Percentiles rank a stretch among this genome's conserved stretches.
Conservation (phyloP, 768 basidiomycete species). For the Chiua virens region DNA sequence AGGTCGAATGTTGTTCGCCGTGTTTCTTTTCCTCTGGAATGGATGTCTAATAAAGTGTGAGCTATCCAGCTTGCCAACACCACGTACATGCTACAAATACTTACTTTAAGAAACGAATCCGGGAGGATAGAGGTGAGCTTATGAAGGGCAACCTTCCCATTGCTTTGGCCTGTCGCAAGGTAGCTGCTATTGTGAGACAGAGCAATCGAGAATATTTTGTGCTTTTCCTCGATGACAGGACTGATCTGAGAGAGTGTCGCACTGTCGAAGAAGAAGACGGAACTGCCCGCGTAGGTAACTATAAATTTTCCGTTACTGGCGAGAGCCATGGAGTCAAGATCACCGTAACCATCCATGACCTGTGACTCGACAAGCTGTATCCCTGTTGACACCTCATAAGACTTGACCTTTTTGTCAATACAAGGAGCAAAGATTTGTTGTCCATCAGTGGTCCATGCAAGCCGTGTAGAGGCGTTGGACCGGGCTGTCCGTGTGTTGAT, state of each 20-base stretch:
- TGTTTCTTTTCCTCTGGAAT: too few species aligned
- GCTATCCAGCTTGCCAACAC: too few species aligned
- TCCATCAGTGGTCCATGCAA: conserved; percentile 1
- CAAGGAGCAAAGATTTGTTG: background rate
- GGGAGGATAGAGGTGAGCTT: background rate
- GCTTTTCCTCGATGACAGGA: too few species aligned
- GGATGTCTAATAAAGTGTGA: too few species aligned
- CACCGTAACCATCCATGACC: background rate
- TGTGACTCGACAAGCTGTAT: background rate
- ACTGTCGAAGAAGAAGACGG: too few species aligned
- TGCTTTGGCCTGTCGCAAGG: background rate
- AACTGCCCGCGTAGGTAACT: too few species aligned
- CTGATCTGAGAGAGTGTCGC: too few species aligned
- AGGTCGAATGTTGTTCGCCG: too few species aligned
- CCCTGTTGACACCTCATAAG: background rate
- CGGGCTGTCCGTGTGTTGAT: background rate
- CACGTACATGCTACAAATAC: too few species aligned
- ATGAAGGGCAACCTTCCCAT: background rate
- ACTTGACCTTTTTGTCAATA: background rate
- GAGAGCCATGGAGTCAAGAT: background rate
- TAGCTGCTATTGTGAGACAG: background rate
- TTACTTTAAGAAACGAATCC: background rate
- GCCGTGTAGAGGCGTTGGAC: background rate
- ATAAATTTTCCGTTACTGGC: too few species aligned
- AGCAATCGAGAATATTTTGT: too few species aligned